These are phyloP conservation scores for Bryum argenteum DNA, from an alignment of 225 moss, liverwort and hornwort genomes.

Conservation along the genomic window DNA sequence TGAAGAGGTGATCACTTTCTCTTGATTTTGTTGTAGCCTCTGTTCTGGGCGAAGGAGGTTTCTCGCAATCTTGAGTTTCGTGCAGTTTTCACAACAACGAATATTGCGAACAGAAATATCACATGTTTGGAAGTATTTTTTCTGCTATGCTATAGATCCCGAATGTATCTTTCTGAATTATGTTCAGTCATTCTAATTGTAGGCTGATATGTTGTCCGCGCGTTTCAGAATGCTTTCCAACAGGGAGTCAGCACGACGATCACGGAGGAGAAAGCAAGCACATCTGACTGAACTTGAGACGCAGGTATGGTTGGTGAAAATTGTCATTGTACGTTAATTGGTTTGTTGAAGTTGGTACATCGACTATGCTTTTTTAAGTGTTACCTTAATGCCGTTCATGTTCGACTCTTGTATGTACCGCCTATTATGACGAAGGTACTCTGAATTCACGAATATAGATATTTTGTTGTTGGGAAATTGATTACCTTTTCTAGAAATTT, in stretches of 20 bases:
- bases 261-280: conserved; percentile 95
- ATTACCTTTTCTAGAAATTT: no score
- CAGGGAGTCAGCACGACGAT: conserved; percentile 94
- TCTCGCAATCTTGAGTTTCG: no score
- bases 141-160: background rate
- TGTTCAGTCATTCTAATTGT: conserved; percentile 6
- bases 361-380: no score
- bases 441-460: no score
- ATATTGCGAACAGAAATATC: background rate
- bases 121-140: background rate
- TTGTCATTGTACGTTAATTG: background rate
- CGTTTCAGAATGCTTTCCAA: conserved; percentile 89
- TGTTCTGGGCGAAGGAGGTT: background rate
- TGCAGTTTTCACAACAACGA: background rate
- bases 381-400: background rate
- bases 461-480: no score
- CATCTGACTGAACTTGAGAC: conserved; percentile 86
- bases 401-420: no score
- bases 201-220: conserved; percentile 27
- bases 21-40: background rate
- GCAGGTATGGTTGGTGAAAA: conserved; percentile 57
- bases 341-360: background rate
- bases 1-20: conserved; percentile 68
- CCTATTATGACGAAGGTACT: no score
- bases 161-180: background rate